Evolutionary conservation across 306 rosid genomes (phyloP), one percentile per base, ranked within the genome.

Genomic region (Citrullus mucosospermus): DNA sequence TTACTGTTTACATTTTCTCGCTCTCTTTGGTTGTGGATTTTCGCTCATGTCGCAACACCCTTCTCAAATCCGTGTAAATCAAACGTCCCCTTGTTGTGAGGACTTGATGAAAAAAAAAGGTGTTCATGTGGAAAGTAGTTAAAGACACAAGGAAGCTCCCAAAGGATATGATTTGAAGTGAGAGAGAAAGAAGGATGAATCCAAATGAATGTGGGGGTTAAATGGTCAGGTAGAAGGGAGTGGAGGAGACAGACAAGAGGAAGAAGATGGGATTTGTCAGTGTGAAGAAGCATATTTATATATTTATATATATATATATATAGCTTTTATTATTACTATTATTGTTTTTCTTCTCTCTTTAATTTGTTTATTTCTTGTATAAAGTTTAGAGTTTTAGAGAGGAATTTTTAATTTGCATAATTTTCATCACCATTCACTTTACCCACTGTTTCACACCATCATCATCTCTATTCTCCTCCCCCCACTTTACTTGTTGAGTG

Each of bases 201-300:
- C 0, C 11, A 65, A 67, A 41, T 67, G 74, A 41, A n/a, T 44
- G 56, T 70, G 55, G 39, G 16, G 65, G 13, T 38, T 70, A 44
- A 14, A 44, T 22, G 36, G 53, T 44, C 38, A 70, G 76, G 18
- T 44, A 43, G 53, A 39, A 43, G 74, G 53, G 74, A 41, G 41
- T 67, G 74, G 74, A 67, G 74, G 54, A 68, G 75, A 68, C 75
- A 68, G 75, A 68, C 54, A 68, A 68, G 75, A 68, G 75, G 75
- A 68, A 43, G 75, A 68, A 41, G 75, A 43, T 68, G 75, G 54
- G 14, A 28, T 68, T 68, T 68, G 75, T 68, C 75, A 68, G 75
- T 68, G 75, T 68, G 74, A 8, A 38, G 54, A 41, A n/a, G 4
- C 53, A n/a, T 32, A 32, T 32, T 1, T 32, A 32, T 32, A 32